Base-by-base conservation (phyloP, 371 early-diverging fungal genomes). In the Mucor sp. region DNA sequence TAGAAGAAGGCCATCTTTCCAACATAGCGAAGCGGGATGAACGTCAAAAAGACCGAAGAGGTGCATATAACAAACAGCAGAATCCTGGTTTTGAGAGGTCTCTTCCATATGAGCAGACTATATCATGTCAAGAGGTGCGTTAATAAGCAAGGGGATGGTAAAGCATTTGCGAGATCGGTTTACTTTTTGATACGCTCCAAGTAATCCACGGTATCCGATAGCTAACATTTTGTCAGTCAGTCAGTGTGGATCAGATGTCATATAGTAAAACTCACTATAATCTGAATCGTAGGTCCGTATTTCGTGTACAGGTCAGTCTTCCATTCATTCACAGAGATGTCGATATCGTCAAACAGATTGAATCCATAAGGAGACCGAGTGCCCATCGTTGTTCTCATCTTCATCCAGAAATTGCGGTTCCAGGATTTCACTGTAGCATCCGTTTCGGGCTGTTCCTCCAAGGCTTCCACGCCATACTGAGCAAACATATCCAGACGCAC, bases 61-160 rank as follows among this genome's bases (percentile, higher is more conserved):
- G 33, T 41, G 48, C 50, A 14, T 6, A 73, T 43, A 8, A 62
- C 23, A 6, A 67, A 39, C 32, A 78, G 48, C 0, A 76, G 30
- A 32, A 71, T 43, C 6, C 75, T 71, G 0, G 81, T 78, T 55
- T 68, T 72, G 35, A 65, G 64, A 43, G 81, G 81, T 14, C 79
- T 67, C 67, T 81, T 81, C 81, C 81, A 81, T 6, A 79, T 81
- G 21, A 75, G 55, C 7, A 81, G 56, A 47, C 81, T 80, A 61
- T n/a, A 28, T 32, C 30, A 30, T n/a, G 35, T 55, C n/a, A 17
- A 17, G 17, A 41, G 14, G 37, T 14, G 41, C 0, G 12, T 57
- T 25, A 53, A 27, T 25, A 53, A 27, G 27, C 14, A 14, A 14
- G 5, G 27, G 30, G 30, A n/a, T 1, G 23, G 6, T 14, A 25